Conservation (phyloP, 2,329 filamentous ascomycete species). For the Calonectria henricotiae region DNA sequence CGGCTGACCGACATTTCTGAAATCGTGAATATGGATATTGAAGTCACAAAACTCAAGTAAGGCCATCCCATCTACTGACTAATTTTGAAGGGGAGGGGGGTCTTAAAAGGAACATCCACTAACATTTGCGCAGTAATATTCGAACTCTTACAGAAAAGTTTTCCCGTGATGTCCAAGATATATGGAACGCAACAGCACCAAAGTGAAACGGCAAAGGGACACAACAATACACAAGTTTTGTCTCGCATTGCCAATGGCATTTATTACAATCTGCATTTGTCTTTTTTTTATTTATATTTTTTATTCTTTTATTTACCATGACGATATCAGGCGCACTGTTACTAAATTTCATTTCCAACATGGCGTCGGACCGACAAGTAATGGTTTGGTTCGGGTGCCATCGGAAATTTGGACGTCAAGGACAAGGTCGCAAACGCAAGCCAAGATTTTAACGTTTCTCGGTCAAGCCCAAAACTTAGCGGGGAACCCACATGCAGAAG, state of each 20-base stretch:
- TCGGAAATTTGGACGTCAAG: conserved; percentile 5
- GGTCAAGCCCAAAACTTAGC: conserved; percentile 10
- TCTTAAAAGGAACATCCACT: not conserved
- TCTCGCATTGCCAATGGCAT: not conserved
- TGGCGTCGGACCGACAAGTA: not conserved
- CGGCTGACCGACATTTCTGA: conserved; percentile 15
- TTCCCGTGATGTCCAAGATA: conserved; percentile 11
- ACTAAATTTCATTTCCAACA: not conserved
- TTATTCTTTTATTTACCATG: not conserved
- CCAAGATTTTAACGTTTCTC: conserved; percentile 3
- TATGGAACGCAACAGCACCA: not conserved
- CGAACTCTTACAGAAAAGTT: conserved; percentile 9
- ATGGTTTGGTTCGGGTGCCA: not conserved
- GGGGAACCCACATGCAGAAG: conserved; percentile 10
- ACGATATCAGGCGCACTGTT: not conserved
- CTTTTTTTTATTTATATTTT: not conserved
- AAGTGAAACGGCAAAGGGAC: not conserved
- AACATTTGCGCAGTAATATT: conserved; percentile 6
- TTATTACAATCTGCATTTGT: not conserved
- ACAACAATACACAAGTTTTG: not conserved
- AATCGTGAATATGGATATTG: conserved; percentile 20
- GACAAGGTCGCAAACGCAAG: not conserved
- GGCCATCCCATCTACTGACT: too few species aligned
- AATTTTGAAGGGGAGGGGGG: too few species aligned
- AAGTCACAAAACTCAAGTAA: conserved; percentile 20